Base-by-base conservation (phyloP, 2,329 filamentous ascomycete species). In the Ophiostoma tasmaniense region DNA sequence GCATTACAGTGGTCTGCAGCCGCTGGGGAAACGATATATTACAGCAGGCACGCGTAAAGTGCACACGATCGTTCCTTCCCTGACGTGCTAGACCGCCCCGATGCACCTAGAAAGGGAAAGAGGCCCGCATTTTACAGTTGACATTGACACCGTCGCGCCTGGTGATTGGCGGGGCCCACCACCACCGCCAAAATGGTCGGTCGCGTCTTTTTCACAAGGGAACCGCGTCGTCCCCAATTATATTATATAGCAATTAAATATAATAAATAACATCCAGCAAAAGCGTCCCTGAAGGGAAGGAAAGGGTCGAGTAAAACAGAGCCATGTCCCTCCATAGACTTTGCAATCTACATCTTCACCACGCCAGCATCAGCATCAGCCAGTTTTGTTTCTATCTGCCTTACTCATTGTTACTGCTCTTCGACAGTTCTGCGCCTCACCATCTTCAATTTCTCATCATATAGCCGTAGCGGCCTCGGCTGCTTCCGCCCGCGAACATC, bases 1-100 rank as follows among this genome's bases (percentile, higher is more conserved):
- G 33, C 33, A 33, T 7, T 55, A 22, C n/a, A 55, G 50, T 13
- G n/a, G n/a, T 20, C 5, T 62, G 30, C 28, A 33, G 28, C n/a
- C 17, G 28, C 28, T n/a, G 17, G 64, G 17, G 8, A 45, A 8
- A 0, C 61, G 0, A 67, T 66, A 25, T 25, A n/a, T n/a, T n/a
- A 39, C 62, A 39, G 35, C 20, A 42, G 35, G 33, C 22, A 79
- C 78, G 76, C 76, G 76, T 76, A 66, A 66, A 45, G 64, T 39
- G 62, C n/a, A 55, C 33, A 35, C 30, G 61, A 37, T 35, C 61
- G 61, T 35, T 37, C 35, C 64, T 42, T 65, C 64, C 64, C 35
- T 42, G 35, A 35, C 50, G 30, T 67, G 52, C 28, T 67, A 33
- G 45, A 39, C 65, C 20, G 42, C 11, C 37, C 37, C 64, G 64